Evolutionary conservation across 352 stramenopile species (phyloP).

Genomic region (Aphanomyces stellatus): DNA sequence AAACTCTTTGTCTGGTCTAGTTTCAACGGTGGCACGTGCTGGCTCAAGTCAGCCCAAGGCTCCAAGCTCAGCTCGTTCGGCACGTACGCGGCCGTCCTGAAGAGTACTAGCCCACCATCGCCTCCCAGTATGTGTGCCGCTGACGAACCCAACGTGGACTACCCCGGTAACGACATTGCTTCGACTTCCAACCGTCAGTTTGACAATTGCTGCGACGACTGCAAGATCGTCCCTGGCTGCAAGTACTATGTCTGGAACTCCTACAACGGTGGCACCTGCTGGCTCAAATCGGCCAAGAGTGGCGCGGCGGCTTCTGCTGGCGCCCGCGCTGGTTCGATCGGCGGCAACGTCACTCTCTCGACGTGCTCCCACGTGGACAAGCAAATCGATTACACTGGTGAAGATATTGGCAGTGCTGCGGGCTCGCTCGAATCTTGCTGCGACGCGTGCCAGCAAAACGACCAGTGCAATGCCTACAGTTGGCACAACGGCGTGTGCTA

Average conservation of each 20-base stretch:
- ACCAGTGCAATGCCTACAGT: slow-evolving; percentile 19
- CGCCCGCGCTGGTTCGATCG: neutral
- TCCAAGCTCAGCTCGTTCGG: neutral
- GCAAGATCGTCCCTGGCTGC: neutral
- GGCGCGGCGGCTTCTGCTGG: neutral
- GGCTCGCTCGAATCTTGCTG: slow-evolving; percentile 1
- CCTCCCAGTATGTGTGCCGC: neutral
- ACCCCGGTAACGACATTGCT: slow-evolving; percentile 24
- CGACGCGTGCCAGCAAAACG: slow-evolving; percentile 15
- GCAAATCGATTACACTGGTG: neutral
- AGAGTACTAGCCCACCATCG: neutral
- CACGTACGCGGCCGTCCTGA: neutral
- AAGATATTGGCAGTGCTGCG: neutral
- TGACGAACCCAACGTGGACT: slow-evolving; percentile 18
- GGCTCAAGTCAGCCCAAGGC: slow-evolving; percentile 9
- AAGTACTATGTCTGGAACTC: neutral
- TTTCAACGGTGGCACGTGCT: slow-evolving; percentile 14
- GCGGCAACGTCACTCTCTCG: neutral
- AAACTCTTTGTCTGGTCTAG: slow-evolving; percentile 8
- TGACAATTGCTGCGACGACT: slow-evolving; percentile 29
- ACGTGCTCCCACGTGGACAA: neutral
- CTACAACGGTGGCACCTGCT: slow-evolving; percentile 13
- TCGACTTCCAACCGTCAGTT: neutral
- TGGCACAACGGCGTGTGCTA: slow-evolving; percentile 7
- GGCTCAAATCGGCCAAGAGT: slow-evolving; percentile 6